Evolutionary conservation across 805 yeast species (phyloP).

Genomic region (Yarrowia phangngaensis): DNA sequence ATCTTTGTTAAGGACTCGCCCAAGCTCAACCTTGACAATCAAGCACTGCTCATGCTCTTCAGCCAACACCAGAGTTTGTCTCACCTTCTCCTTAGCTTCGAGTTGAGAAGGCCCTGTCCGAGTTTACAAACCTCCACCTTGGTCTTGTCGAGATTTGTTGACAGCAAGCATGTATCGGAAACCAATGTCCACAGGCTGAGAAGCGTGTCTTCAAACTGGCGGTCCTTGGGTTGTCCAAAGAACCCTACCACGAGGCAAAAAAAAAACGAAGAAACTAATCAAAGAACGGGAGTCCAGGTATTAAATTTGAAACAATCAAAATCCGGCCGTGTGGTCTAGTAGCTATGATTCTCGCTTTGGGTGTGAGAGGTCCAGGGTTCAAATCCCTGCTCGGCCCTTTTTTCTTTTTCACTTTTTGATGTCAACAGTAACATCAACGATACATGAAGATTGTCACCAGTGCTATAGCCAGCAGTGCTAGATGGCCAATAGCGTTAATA

Average conservation of each 20-base stretch:
- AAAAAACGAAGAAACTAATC: too few relatives aligned
- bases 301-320: too few relatives aligned
- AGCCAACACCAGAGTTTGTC: conserved; percentile 2
- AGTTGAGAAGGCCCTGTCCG: conserved; percentile 20
- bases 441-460: too few relatives aligned
- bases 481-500: too few relatives aligned
- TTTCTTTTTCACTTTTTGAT: too few relatives aligned
- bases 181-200: conserved; percentile 7
- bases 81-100: conserved; percentile 17
- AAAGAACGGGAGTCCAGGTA: too few relatives aligned
- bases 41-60: conserved; percentile 19
- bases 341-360: conserved; percentile 37
- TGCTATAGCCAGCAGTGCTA: too few relatives aligned
- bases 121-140: conserved; percentile 23
- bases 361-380: conserved; percentile 38
- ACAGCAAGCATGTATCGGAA: conserved; percentile 2
- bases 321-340: conserved; percentile 36
- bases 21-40: conserved; percentile 22
- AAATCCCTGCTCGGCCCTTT: conserved; percentile 37
- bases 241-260: conserved; percentile 14
- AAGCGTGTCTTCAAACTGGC: background rate
- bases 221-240: conserved; percentile 8
- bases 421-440: too few relatives aligned
- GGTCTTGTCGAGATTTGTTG: conserved; percentile 8
- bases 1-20: background rate